Evolutionary conservation across 1,284 basidiomycete species (phyloP), one percentile per base, ranked within the genome.

Genomic region (Microstroma glucosiphilum): DNA sequence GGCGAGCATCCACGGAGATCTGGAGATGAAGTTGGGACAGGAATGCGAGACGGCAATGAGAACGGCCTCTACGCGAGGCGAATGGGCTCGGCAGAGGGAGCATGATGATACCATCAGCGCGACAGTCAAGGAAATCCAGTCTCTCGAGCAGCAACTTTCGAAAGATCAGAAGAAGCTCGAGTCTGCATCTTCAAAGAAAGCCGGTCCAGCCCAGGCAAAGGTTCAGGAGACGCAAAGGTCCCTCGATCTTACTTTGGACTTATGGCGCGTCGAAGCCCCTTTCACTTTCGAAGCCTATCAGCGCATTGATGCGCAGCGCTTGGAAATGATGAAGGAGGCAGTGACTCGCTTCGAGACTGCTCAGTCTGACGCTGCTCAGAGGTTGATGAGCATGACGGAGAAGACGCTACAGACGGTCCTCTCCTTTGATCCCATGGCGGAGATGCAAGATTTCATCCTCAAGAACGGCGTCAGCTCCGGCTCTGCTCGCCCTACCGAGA

Each of bases 31-130:
- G 48, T 68, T 80, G 42, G 72, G 70, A 13, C 62, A 72, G 23
- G 79, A 80, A n/a, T 72, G 75, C 58, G 77, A 79, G 60, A 68
- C 71, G 37, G 65, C 67, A n/a, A 69, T 80, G 17, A 75, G 79
- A 48, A 61, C 65, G 7, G 63, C 79, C 21, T 66, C 71, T 57
- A 63, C 62, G 48, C 65, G 60, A 9, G 76, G 69, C 48, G 75
- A 75, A 40, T 78, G 76, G 76, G 55, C 65, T 11, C 57, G 62
- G 12, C 57, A 78, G 55, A 54, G 21, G 21, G 30, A 68, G n/a
- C 69, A 74, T 56, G 76, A 78, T 37, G 77, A 77, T 30, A 64
- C 48, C 40, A 62, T 79, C 23, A 62, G 64, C 57, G 65, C 69
- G 37, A 65, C 67, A 0, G 25, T 77, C 42, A 69, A 72, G 51